Conservation (phyloP, 2,329 filamentous ascomycete species). For the Ascocoryne sarcoides region DNA sequence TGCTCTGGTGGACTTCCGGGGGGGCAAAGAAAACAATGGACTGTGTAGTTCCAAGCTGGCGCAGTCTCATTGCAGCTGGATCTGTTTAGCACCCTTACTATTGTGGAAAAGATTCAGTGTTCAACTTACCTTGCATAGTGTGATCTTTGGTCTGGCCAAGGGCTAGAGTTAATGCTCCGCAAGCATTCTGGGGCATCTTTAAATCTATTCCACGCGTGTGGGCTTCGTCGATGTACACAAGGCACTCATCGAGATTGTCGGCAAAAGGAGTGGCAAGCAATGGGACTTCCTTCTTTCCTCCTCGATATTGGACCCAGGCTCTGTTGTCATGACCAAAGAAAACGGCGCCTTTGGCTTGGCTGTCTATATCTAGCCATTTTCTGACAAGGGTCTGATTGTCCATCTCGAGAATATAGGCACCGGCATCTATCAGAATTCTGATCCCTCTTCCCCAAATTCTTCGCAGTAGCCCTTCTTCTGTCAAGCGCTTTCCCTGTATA, state of each 20-base stretch:
- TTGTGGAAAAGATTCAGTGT: background rate
- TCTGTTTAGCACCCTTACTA: slow-evolving; percentile 3
- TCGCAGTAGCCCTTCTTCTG: slow-evolving; percentile 37
- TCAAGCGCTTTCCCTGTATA: slow-evolving; percentile 38
- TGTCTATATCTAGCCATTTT: slow-evolving; percentile 13
- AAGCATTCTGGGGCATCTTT: slow-evolving; percentile 11
- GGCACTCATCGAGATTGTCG: slow-evolving; percentile 12
- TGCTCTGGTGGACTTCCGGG: slow-evolving; percentile 35
- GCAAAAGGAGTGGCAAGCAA: slow-evolving; percentile 15
- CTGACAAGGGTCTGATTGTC: slow-evolving; percentile 30
- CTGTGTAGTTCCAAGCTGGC: slow-evolving; percentile 40
- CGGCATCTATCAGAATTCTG: slow-evolving; percentile 52
- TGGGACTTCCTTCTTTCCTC: slow-evolving; percentile 9
- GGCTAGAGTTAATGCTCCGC: slow-evolving; percentile 16
- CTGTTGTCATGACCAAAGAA: slow-evolving; percentile 13
- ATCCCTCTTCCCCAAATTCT: slow-evolving; percentile 33
- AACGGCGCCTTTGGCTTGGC: slow-evolving; percentile 3
- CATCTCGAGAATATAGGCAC: slow-evolving; percentile 55
- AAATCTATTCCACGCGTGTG: slow-evolving; percentile 21
- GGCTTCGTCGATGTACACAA: slow-evolving; percentile 21
- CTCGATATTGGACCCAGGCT: slow-evolving; percentile 10
- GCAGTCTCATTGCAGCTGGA: slow-evolving; percentile 54
- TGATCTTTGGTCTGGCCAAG: slow-evolving; percentile 18
- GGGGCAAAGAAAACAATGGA: slow-evolving; percentile 23
- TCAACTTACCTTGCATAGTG: slow-evolving; percentile 41